Base-by-base conservation (phyloP, 2,329 filamentous ascomycete genomes). In the Fusarium sp. region DNA sequence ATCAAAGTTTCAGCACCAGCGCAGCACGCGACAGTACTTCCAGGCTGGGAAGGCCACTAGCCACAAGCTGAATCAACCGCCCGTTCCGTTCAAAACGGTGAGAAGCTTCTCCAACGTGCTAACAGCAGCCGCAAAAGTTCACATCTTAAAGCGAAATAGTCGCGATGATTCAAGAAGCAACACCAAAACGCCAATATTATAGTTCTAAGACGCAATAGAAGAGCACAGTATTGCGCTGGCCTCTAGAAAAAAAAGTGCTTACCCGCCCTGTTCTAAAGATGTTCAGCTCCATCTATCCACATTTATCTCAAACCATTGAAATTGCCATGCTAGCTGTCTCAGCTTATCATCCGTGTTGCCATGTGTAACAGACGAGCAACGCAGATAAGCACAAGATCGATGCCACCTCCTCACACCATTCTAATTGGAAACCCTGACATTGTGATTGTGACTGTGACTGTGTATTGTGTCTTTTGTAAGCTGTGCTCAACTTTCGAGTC, bases 321-420 rank as follows among this genome's bases (percentile, higher is more conserved):
- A 54, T 36, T 58, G 42, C 51, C 26, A 67, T 62, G 55, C 41
- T 50, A 55, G 38, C 30, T 57, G 61, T 68, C 70, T 72, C 70
- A 73, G 61, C 59, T 72, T 38, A 42, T 61, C 42, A 42, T 61
- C 56, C 35, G 42, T 30, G 38, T 59, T 54, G 61, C 57, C 51
- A 39, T 73, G 61, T 64, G 44, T 53, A 57, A 68, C 62, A 50
- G 42, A 33, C 50, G 58, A 71, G 33, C 62, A 57, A 51, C 31
- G 55, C 41, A 69, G 55, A 48, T 61, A 50, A 58, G 62, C 57
- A 73, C 70, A 72, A 72, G 65, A 73, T 73, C 70, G 54, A 72
- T 65, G 44, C 38, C 35, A 59, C 51, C 39, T 65, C 8, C 35
- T 26, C 30, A 30, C 61, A 66, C 57, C 33, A 45, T 57, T 66